phyloP scores from a whole-genome alignment of 441 rosid species.

The Erysimum cheiri region DNA sequence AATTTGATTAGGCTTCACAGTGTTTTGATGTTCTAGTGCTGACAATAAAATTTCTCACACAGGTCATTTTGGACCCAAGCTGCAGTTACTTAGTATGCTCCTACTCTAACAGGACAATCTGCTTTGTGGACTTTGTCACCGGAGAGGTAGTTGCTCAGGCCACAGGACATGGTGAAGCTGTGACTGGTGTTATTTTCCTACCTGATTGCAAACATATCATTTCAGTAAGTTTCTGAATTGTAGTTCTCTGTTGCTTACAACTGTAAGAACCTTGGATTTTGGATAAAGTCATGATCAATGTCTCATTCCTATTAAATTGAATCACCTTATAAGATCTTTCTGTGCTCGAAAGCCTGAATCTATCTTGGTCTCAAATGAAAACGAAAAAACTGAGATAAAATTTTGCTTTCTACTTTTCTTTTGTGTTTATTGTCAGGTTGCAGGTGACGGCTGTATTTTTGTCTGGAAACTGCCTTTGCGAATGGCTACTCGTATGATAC shows the following conservation, averaged over 20 bases:
- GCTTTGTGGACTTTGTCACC: constrained; percentile 64
- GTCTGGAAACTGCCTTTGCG: constrained; percentile 73
- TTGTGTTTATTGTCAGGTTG: constrained; percentile 57
- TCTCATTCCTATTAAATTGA: constrained; percentile 16
- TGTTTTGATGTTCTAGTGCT: constrained; percentile 34
- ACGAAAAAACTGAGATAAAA: background rate
- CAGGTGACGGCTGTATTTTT: constrained; percentile 82
- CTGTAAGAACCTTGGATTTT: background rate
- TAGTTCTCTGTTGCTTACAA: constrained; percentile 27
- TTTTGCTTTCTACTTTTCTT: background rate
- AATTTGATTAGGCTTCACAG: constrained; percentile 16
- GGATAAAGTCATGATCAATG: constrained; percentile 16
- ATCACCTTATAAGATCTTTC: background rate
- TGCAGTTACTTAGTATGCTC: constrained; percentile 76
- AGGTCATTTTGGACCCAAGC: constrained; percentile 88
- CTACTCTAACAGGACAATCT: constrained; percentile 76
- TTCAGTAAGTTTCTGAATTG: constrained; percentile 66
- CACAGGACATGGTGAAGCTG: constrained; percentile 80
- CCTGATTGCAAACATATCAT: constrained; percentile 87
- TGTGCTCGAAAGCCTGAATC: constrained; percentile 3
- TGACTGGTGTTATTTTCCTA: constrained; percentile 83
- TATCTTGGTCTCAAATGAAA: constrained; percentile 26
- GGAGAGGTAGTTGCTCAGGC: constrained; percentile 81
- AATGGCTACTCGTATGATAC: constrained; percentile 62
- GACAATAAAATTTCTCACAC: constrained; percentile 39